phyloP scores from a whole-genome alignment of 2,329 filamentous ascomycete species.

The Colletotrichum tofieldiae region DNA sequence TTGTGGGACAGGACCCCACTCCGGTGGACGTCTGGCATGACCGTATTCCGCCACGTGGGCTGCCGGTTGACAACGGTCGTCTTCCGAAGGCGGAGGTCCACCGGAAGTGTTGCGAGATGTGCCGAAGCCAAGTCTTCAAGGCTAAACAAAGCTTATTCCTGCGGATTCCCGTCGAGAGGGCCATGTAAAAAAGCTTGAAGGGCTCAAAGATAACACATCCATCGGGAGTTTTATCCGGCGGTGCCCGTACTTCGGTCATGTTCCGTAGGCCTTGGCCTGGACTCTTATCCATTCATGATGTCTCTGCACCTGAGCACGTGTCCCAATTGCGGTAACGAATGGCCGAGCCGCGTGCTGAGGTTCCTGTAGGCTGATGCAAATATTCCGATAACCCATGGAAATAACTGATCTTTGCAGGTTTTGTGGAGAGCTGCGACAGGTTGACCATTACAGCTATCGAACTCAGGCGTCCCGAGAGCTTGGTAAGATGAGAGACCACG shows the following conservation, averaged over 20 bases:
- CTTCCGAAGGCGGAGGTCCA: conserved; percentile 18
- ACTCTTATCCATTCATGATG: not conserved
- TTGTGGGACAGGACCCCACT: conserved; percentile 20
- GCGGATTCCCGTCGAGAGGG: not conserved
- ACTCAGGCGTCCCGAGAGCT: conserved; percentile 1
- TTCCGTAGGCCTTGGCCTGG: not conserved
- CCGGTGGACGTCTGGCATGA: conserved; percentile 34
- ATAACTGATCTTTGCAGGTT: no score
- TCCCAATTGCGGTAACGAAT: not conserved
- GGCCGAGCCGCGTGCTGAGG: not conserved
- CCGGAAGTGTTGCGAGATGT: not conserved
- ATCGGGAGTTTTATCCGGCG: not conserved
- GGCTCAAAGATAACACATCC: not conserved
- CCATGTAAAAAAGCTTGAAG: not conserved
- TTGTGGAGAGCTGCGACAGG: not conserved
- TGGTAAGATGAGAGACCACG: conserved; percentile 12
- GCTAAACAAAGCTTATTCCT: conserved; percentile 3
- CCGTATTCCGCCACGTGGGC: conserved; percentile 31
- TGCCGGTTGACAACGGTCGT: not conserved
- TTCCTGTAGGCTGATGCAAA: no score
- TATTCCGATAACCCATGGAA: not conserved
- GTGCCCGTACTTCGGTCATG: conserved; percentile 14
- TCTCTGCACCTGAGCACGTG: conserved; percentile 7
- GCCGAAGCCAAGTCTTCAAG: not conserved
- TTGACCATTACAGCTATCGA: not conserved